A percentile compares a stretch with the other conserved stretches of the same genome.
These are phyloP conservation scores for Russula griseocarnosa DNA, from an alignment of 768 basidiomycete genomes.

Conservation along the genomic window DNA sequence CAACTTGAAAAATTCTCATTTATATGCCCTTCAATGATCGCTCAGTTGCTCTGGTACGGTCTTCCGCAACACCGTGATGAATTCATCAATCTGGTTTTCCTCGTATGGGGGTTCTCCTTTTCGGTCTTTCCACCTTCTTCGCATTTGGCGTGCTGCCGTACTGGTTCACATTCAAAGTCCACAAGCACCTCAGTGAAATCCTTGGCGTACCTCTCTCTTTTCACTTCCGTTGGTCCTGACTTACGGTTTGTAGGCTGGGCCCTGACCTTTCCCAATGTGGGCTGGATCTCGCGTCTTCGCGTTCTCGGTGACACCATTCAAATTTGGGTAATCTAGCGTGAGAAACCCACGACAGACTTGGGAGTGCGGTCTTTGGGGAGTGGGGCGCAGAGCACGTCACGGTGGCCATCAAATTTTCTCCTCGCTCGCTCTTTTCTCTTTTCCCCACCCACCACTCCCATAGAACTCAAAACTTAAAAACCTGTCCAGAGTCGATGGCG, in stretches of 20 bases:
- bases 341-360: too few relatives aligned
- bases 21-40: too few relatives aligned
- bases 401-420: too few relatives aligned
- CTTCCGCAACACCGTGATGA: conserved; percentile 37
- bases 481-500: too few relatives aligned
- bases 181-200: conserved; percentile 45
- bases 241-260: conserved; percentile 39
- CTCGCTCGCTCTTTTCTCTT: too few relatives aligned
- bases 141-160: conserved; percentile 44
- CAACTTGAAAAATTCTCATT: not conserved
- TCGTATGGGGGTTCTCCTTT: conserved; percentile 38
- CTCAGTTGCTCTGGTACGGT: conserved; percentile 25
- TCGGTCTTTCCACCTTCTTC: conserved; percentile 47
- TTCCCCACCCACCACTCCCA: too few relatives aligned
- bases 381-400: too few relatives aligned
- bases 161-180: conserved; percentile 49
- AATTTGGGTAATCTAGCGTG: too few relatives aligned
- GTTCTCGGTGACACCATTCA: conserved; percentile 43
- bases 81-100: conserved; percentile 44
- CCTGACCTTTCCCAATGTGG: conserved; percentile 47
- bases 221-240: not conserved
- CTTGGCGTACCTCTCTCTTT: conserved; percentile 34
- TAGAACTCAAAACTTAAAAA: too few relatives aligned
- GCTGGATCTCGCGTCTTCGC: conserved; percentile 44
- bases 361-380: too few relatives aligned